These are phyloP conservation scores for Claviceps maximensis DNA, from an alignment of 2,329 filamentous ascomycete species.

Conservation along the genomic window DNA sequence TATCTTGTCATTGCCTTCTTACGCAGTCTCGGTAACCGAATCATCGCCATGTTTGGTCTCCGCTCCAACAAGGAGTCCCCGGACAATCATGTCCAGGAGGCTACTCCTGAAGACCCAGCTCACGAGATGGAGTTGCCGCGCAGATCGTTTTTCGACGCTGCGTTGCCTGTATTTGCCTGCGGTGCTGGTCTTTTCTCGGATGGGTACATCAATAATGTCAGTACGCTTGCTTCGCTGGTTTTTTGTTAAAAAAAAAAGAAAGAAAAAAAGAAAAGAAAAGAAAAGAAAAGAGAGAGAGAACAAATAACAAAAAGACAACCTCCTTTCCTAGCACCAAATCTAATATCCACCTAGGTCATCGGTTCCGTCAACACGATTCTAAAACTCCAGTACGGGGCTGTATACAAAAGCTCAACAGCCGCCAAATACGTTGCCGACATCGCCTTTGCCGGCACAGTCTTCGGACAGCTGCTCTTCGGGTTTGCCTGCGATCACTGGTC, in stretches of 20 bases:
- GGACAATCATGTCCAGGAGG: not conserved
- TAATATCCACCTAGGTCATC: constrained; percentile 47
- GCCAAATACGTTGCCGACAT: constrained; percentile 68
- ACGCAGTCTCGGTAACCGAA: not conserved
- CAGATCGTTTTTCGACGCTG: constrained; percentile 12
- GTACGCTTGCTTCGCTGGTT: not conserved
- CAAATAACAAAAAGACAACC: no score
- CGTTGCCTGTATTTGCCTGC: constrained; percentile 66
- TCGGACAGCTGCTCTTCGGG: constrained; percentile 71
- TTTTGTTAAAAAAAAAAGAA: not conserved
- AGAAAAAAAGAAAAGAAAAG: not conserved
- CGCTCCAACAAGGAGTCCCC: not conserved
- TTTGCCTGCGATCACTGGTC: constrained; percentile 75
- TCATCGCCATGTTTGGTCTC: not conserved
- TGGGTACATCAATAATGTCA: constrained; percentile 79
- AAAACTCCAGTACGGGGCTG: constrained; percentile 48
- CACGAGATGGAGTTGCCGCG: constrained; percentile 5
- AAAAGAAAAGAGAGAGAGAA: no score
- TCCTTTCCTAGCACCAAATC: not conserved
- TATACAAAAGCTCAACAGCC: constrained; percentile 57
- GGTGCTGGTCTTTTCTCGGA: constrained; percentile 85
- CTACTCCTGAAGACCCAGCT: not conserved
- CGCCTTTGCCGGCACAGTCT: constrained; percentile 73
- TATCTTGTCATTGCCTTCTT: no score
- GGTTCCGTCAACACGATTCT: constrained; percentile 76